Conservation (phyloP, 345 rosid genomes). For the Murraya koenigii region DNA sequence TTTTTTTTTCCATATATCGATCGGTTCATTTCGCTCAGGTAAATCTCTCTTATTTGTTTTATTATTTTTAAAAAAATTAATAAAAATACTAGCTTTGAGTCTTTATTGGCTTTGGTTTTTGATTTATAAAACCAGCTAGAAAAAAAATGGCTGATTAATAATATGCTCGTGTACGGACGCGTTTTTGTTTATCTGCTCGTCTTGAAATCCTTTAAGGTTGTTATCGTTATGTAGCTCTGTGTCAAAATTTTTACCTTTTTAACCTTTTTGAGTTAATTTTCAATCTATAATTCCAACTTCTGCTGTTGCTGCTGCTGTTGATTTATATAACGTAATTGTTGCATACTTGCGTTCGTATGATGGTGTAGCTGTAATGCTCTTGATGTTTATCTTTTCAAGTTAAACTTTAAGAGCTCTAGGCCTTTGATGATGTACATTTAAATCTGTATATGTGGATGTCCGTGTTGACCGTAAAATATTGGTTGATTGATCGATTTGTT, state of each 20-base stretch:
- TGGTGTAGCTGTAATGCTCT: background rate
- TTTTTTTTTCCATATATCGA: slow-evolving; percentile 34
- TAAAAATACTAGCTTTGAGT: background rate
- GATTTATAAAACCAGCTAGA: background rate
- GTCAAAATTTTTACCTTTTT: background rate
- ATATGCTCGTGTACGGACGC: background rate
- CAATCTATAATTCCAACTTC: background rate
- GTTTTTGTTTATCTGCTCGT: background rate
- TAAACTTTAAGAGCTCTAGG: background rate
- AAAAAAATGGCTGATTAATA: background rate
- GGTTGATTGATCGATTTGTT: background rate
- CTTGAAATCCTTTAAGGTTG: background rate
- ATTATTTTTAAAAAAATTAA: background rate
- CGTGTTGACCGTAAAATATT: background rate
- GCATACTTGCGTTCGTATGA: background rate
- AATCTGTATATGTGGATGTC: background rate
- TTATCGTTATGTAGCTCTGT: background rate
- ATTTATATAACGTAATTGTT: background rate
- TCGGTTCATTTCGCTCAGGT: slow-evolving; percentile 26
- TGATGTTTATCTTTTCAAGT: background rate
- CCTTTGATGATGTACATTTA: background rate
- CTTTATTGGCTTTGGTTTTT: slow-evolving; percentile 9
- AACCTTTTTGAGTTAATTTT: background rate
- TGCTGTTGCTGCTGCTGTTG: background rate
- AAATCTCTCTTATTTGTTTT: slow-evolving; percentile 16